Evolutionary conservation across 148 eudicot genomes (phyloP).

Genomic region (Selenicereus undatus): DNA sequence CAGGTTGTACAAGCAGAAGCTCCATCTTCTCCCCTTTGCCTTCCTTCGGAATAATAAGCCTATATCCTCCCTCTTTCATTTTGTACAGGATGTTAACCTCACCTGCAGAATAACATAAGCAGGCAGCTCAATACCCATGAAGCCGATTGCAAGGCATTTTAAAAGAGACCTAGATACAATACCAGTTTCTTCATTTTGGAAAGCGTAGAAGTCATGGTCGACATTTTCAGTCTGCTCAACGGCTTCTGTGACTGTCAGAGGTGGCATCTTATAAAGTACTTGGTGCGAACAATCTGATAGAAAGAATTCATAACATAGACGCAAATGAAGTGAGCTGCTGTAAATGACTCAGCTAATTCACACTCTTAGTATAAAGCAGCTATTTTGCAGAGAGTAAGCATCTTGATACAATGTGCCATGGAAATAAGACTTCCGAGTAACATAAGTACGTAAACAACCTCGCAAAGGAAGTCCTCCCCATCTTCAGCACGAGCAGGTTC

Average conservation of each 20-base stretch:
- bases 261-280: conserved; percentile 91
- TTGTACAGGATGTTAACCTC: conserved; percentile 81
- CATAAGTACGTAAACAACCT: too few relatives aligned
- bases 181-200: conserved; percentile 90
- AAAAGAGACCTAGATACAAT: conserved; percentile 11
- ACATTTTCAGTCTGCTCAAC: conserved; percentile 83
- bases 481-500: conserved; percentile 29
- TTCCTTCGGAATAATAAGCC: conserved; percentile 77
- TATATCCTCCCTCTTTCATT: conserved; percentile 81
- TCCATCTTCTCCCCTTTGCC: conserved; percentile 60
- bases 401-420: too few relatives aligned
- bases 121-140: not conserved
- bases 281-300: conserved; percentile 77
- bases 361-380: not conserved
- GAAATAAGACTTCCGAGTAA: too few relatives aligned
- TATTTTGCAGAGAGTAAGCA: too few relatives aligned
- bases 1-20: conserved; percentile 38
- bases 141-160: not conserved
- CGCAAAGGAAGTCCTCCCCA: conserved; percentile 38
- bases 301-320: not conserved
- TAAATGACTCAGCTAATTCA: not conserved
- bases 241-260: conserved; percentile 77
- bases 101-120: conserved; percentile 37
- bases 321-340: not conserved
- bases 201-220: conserved; percentile 85